Evolutionary conservation across 2,329 filamentous ascomycete species (phyloP).

Genomic region (Gyromitra esculenta): DNA sequence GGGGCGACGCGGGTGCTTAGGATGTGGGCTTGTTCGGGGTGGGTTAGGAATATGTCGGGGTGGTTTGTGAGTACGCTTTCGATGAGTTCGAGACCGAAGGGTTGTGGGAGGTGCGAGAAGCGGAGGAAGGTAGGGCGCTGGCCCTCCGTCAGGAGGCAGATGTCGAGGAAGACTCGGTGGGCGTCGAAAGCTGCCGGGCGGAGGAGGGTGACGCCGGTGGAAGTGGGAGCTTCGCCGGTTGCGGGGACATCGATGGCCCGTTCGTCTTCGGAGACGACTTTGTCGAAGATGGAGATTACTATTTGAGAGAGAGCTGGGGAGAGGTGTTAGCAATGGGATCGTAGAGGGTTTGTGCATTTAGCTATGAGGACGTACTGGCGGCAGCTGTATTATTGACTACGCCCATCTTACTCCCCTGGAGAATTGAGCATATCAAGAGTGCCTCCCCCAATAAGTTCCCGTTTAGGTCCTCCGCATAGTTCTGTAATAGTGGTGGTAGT

Average conservation of each 20-base stretch:
- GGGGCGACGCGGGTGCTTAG: constrained; percentile 82
- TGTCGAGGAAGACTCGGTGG: constrained; percentile 79
- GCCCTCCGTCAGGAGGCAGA: constrained; percentile 86
- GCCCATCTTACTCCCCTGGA: constrained; percentile 90
- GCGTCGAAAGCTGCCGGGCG: constrained; percentile 73
- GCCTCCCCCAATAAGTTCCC: constrained; percentile 82
- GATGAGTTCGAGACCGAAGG: constrained; percentile 89
- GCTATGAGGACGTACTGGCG: constrained; percentile 66
- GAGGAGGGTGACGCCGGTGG: constrained; percentile 72
- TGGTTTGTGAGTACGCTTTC: constrained; percentile 90
- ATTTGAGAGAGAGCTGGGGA: constrained; percentile 80
- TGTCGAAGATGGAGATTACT: constrained; percentile 91
- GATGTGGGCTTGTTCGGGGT: constrained; percentile 82
- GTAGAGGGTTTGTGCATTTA: neutral
- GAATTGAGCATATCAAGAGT: constrained; percentile 87
- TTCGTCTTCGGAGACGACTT: constrained; percentile 84
- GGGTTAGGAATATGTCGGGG: constrained; percentile 77
- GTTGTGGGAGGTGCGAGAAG: constrained; percentile 79
- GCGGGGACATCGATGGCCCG: constrained; percentile 65
- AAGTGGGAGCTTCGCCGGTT: constrained; percentile 73
- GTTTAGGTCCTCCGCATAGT: constrained; percentile 83
- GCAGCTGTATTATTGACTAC: constrained; percentile 96
- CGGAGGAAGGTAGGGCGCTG: constrained; percentile 83
- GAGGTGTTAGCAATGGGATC: constrained; percentile 10
- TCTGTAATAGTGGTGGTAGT: constrained; percentile 86